These are phyloP conservation scores for Rhodotorula kratochvilovae DNA, from an alignment of 768 basidiomycete species.

Conservation along the genomic window DNA sequence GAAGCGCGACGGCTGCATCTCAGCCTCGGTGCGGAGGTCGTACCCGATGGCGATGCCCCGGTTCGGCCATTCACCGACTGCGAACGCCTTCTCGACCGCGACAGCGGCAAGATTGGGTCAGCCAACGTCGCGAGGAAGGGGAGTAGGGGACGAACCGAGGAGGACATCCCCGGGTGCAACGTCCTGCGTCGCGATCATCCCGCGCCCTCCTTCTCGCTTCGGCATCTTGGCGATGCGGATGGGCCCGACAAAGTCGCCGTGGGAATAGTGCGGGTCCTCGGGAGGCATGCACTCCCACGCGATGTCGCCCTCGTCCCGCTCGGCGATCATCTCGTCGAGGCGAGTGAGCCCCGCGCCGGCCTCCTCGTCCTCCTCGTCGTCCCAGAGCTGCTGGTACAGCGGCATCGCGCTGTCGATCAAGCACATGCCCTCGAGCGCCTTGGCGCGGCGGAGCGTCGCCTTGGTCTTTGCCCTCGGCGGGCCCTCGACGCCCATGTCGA, in stretches of 20 bases:
- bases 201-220: conserved; percentile 5
- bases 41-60: conserved; percentile 51
- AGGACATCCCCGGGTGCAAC: conserved; percentile 13
- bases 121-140: background rate
- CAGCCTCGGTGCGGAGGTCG: background rate
- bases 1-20: background rate
- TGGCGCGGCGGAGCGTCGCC: conserved; percentile 52
- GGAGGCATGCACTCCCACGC: background rate
- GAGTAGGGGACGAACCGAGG: conserved; percentile 29
- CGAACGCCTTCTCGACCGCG: background rate
- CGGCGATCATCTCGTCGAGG: too few species aligned
- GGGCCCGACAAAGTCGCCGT: conserved; percentile 10
- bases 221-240: background rate
- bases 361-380: too few species aligned
- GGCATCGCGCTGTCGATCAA: background rate
- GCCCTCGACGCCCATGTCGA: background rate
- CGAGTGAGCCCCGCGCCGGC: too few species aligned
- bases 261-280: too few species aligned
- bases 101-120: too few species aligned
- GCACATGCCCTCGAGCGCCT: background rate
- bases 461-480: conserved; percentile 58
- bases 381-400: too few species aligned
- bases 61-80: too few species aligned
- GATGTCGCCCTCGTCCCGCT: too few species aligned
- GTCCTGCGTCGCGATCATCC: conserved; percentile 19